A percentile compares a stretch with the other conserved stretches of the same genome.
These are phyloP conservation scores for Coemansia interrupta DNA, from an alignment of 192 early-diverging fungal species.

Conservation along the genomic window DNA sequence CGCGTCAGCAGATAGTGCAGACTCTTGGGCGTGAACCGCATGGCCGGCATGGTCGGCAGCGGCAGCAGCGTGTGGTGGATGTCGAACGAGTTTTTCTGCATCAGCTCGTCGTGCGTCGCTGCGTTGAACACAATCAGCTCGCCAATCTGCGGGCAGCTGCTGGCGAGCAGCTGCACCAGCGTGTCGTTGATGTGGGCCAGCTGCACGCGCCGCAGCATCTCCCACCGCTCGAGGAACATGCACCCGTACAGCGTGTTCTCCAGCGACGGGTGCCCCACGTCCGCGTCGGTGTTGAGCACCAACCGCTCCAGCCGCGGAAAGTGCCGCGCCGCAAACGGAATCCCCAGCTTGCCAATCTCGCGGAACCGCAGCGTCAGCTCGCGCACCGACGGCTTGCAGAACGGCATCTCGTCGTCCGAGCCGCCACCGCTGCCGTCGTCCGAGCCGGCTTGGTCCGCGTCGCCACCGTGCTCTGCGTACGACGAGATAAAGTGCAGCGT, in stretches of 20 bases:
- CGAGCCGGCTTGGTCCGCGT: slow-evolving; percentile 9
- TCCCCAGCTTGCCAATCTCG: slow-evolving; percentile 52
- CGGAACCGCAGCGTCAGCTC: slow-evolving; percentile 48
- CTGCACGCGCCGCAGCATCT: slow-evolving; percentile 33
- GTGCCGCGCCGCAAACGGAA: slow-evolving; percentile 51
- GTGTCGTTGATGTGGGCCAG: slow-evolving; percentile 52
- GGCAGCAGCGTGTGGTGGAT: slow-evolving; percentile 46
- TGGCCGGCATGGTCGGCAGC: slow-evolving; percentile 43
- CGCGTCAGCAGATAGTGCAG: slow-evolving; percentile 48
- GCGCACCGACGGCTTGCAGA: slow-evolving; percentile 50
- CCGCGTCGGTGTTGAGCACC: slow-evolving; percentile 37
- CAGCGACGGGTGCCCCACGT: slow-evolving; percentile 47
- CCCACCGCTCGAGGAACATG: slow-evolving; percentile 51
- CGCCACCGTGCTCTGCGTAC: not conserved
- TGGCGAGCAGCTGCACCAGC: slow-evolving; percentile 50
- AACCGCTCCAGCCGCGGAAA: slow-evolving; percentile 43
- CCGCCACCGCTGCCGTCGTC: not conserved
- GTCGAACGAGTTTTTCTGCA: slow-evolving; percentile 52
- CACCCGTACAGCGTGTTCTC: slow-evolving; percentile 53
- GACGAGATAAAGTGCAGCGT: slow-evolving; percentile 43
- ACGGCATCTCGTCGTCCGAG: slow-evolving; percentile 30
- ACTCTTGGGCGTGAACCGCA: slow-evolving; percentile 53
- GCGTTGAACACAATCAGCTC: slow-evolving; percentile 52
- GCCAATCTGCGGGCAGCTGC: slow-evolving; percentile 36
- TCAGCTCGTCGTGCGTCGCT: slow-evolving; percentile 45